Evolutionary conservation across 2,329 filamentous ascomycete species (phyloP).

Genomic region (Exophiala aquamarina): DNA sequence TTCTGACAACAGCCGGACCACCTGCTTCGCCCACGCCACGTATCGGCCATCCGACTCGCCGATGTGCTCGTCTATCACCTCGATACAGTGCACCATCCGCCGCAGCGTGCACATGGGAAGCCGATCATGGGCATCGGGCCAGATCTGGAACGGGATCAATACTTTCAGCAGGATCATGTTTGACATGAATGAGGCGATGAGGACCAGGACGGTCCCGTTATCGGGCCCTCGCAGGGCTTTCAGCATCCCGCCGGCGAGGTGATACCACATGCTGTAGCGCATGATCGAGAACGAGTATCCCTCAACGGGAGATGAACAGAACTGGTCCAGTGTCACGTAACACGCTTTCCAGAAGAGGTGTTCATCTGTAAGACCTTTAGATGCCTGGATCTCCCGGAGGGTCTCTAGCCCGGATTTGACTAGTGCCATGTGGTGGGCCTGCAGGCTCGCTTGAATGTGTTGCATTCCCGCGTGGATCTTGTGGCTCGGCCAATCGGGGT

Average conservation of each 20-base stretch:
- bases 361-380: background rate
- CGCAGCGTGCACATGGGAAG: background rate
- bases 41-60: background rate
- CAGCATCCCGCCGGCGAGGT: background rate
- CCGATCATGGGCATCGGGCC: background rate
- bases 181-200: background rate
- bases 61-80: background rate
- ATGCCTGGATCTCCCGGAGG: background rate
- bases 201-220: background rate
- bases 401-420: background rate
- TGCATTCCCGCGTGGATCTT: background rate
- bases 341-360: background rate
- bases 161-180: slow-evolving; percentile 1
- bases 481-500: background rate
- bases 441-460: background rate
- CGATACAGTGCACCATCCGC: background rate
- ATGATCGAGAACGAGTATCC: background rate
- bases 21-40: background rate
- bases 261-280: background rate
- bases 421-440: background rate
- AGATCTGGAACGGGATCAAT: background rate
- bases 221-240: background rate
- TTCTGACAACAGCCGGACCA: background rate
- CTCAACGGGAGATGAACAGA: background rate
- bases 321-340: background rate